phyloP scores from a whole-genome alignment of 495 filamentous ascomycete genomes.

The Apiosordaria backusii region DNA sequence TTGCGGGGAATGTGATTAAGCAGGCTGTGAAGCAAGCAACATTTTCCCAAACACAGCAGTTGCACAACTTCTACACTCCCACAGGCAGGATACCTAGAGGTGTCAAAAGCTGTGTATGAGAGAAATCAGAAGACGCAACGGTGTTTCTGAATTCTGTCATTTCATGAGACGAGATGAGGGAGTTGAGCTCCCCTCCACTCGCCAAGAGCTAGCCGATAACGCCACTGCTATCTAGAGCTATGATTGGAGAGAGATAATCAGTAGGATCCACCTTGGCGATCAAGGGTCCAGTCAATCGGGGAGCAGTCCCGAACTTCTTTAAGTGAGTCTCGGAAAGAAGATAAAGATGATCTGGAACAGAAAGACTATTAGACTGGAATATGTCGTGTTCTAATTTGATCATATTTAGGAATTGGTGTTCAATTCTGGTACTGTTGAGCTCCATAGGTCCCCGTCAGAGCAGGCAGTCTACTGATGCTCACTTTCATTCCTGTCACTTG shows the following conservation, averaged over 20 bases:
- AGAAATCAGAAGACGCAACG: background rate
- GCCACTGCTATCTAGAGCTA: background rate
- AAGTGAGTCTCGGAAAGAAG: background rate
- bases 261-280: background rate
- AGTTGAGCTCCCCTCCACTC: background rate
- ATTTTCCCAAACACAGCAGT: background rate
- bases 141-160: background rate
- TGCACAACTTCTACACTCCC: background rate
- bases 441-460: no score
- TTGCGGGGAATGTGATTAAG: background rate
- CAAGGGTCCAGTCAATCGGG: background rate
- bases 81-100: background rate
- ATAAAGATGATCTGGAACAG: no score
- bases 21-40: background rate
- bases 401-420: no score
- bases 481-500: no score
- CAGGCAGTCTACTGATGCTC: no score
- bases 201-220: conserved; percentile 7
- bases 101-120: background rate
- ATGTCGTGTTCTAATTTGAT: no score
- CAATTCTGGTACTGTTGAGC: no score
- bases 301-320: background rate
- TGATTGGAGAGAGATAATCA: background rate
- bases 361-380: no score
- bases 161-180: background rate